Conservation (phyloP, 108 stramenopile species). For the Skeletonema marinoi region DNA sequence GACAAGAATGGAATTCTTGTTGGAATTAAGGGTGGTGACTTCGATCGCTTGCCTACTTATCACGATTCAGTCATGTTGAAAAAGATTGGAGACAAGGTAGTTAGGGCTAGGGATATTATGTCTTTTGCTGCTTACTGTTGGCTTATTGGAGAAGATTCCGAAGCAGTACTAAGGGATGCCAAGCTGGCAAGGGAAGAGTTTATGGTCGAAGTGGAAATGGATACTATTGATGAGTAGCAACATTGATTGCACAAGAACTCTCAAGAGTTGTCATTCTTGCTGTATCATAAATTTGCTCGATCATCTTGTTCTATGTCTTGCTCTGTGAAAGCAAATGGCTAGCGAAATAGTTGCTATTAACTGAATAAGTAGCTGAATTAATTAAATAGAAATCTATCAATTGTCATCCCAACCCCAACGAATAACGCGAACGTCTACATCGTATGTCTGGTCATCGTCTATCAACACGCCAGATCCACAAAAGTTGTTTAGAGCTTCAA, state of each 20-base stretch:
- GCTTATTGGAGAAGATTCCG: slow-evolving; percentile 49
- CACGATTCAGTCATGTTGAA: slow-evolving; percentile 35
- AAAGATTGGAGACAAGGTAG: slow-evolving; percentile 49
- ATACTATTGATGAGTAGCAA: not conserved
- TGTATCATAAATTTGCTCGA: not conserved
- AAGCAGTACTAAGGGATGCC: slow-evolving; percentile 51
- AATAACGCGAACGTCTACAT: slow-evolving; percentile 64
- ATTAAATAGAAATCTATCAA: not conserved
- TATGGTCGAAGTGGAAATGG: slow-evolving; percentile 40
- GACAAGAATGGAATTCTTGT: slow-evolving; percentile 55
- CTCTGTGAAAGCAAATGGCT: not conserved
- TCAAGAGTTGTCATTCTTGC: not conserved
- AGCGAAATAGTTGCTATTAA: not conserved
- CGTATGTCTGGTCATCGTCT: slow-evolving; percentile 80
- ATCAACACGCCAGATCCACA: slow-evolving; percentile 72
- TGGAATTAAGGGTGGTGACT: slow-evolving; percentile 38
- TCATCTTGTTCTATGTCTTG: not conserved
- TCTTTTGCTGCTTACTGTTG: slow-evolving; percentile 55
- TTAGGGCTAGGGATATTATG: slow-evolving; percentile 47
- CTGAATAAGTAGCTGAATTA: not conserved
- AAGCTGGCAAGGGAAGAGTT: slow-evolving; percentile 48
- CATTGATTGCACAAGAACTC: not conserved
- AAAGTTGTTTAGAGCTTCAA: slow-evolving; percentile 46
- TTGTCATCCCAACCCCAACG: slow-evolving; percentile 55
- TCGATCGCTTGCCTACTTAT: slow-evolving; percentile 51